Evolutionary conservation across 2,329 filamentous ascomycete genomes (phyloP), one percentile per base, ranked within the genome.

Genomic region (Epichloe sp.): DNA sequence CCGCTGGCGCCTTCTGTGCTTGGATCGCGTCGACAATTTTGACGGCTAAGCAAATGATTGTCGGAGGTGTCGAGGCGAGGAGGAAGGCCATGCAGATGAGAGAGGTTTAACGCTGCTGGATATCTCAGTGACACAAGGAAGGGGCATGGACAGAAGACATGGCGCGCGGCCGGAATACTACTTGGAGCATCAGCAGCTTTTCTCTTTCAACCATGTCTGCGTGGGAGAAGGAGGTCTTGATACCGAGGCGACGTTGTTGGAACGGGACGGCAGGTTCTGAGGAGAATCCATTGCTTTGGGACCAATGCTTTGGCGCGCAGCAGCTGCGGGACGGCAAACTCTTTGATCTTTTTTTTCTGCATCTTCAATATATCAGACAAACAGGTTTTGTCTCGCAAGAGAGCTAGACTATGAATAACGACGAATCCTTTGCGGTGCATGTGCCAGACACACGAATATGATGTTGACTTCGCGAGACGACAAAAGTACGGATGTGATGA

Each of bases 1-100:
- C 76, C 17, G 73, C 77, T 12, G 68, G 76, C 50, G 69, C 72
- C 53, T 82, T 79, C 60, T 59, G 70, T 19, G 63, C 73, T 11
- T 83, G 80, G 80, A 65, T 67, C 35, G 71, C 61, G 34, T 75
- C 73, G 3, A 68, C 72, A 11, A 66, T 68, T 34, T 57, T 80
- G 36, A 64, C 71, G 31, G 70, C 65, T 54, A 68, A 71, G 57
- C 70, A 76, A 5, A 59, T 77, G 42, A 71, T 79, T 60, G 70
- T 69, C 64, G 65, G 63, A 50, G 68, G 70, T 44, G 60, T 63
- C 52, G 59, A 35, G 23, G 59, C 44, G 59, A 59, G 49, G 59
- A 61, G 50, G 62, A 66, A 50, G 59, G 57, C 52, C 51, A 57
- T 48, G 40, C 56, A 67, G 57, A 73, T 71, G 71, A 65, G 68